A percentile compares a stretch with the other conserved stretches of the same genome.
Conservation (phyloP, 176 grass and related monocot genomes). For the Rhynchospora pubera region DNA sequence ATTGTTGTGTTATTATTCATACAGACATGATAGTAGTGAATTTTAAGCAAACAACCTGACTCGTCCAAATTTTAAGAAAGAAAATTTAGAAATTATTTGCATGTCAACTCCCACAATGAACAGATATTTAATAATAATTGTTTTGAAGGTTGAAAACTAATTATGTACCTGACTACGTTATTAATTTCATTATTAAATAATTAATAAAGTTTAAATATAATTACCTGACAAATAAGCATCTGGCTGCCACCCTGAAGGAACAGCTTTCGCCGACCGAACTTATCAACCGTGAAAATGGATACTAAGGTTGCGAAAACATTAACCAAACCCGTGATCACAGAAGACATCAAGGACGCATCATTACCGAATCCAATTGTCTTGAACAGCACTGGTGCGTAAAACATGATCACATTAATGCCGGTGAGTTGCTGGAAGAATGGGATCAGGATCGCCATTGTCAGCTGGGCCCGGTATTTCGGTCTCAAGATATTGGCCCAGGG, state of each 20-base stretch:
- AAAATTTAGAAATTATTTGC: neutral
- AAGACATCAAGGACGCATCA: conserved; percentile 68
- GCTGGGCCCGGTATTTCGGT: conserved; percentile 50
- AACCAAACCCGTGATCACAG: conserved; percentile 77
- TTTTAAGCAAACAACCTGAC: neutral
- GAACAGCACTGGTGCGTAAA: conserved; percentile 66
- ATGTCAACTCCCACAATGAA: no score
- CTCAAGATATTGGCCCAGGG: conserved; percentile 69
- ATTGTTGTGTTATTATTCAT: neutral
- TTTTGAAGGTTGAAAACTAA: no score
- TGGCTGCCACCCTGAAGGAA: conserved; percentile 75
- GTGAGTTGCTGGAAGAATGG: conserved; percentile 51
- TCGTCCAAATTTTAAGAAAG: neutral
- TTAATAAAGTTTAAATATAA: neutral
- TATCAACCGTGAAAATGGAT: conserved; percentile 54
- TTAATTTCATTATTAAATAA: neutral
- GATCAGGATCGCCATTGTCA: conserved; percentile 65
- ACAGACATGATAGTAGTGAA: neutral
- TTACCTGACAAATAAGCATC: conserved; percentile 66
- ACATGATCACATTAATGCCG: conserved; percentile 43
- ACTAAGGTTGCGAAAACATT: conserved; percentile 85
- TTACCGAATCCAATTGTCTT: conserved; percentile 78
- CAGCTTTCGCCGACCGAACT: conserved; percentile 53
- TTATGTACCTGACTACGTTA: no score
- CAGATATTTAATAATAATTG: no score